A percentile compares a stretch with the other conserved stretches of the same genome.
phyloP scores from a whole-genome alignment of 805 yeast species.

The Cyberlindnera xylosilytica region DNA sequence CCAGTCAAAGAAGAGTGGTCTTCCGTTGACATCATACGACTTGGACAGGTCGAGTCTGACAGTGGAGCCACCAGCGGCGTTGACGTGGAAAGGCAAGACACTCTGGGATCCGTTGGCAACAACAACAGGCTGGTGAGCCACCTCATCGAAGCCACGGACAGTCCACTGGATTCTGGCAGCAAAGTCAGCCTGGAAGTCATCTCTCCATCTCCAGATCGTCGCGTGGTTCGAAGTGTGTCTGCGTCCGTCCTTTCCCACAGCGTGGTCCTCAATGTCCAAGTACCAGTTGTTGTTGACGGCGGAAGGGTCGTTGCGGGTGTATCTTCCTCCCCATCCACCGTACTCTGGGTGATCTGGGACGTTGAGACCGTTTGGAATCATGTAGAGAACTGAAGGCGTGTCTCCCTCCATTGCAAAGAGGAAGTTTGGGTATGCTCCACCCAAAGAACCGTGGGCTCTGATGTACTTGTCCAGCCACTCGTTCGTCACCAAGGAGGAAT shows the following conservation, averaged over 20 bases:
- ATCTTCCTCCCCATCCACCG: constrained; percentile 38
- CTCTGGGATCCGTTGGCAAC: constrained; percentile 24
- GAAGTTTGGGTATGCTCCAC: constrained; percentile 26
- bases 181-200: constrained; percentile 30
- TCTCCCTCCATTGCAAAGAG: constrained; percentile 32
- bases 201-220: constrained; percentile 35
- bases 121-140: constrained; percentile 27
- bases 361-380: constrained; percentile 31
- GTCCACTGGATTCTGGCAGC: constrained; percentile 34
- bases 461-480: constrained; percentile 28
- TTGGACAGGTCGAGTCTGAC: constrained; percentile 4
- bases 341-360: constrained; percentile 29
- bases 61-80: constrained; percentile 9
- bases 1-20: constrained; percentile 20
- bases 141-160: constrained; percentile 24
- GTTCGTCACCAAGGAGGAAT: constrained; percentile 22
- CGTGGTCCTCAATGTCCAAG: constrained; percentile 26
- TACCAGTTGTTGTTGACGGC: constrained; percentile 19
- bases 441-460: constrained; percentile 27
- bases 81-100: constrained; percentile 20
- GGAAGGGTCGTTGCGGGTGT: constrained; percentile 23
- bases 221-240: constrained; percentile 27
- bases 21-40: constrained; percentile 11
- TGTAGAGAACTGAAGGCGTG: constrained; percentile 28
- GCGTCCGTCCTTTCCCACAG: constrained; percentile 5